Percentiles rank a stretch among this genome's conserved stretches.
phyloP scores from a whole-genome alignment of 2,329 filamentous ascomycete genomes.

The Aspergillus pseudoviridinutans region DNA sequence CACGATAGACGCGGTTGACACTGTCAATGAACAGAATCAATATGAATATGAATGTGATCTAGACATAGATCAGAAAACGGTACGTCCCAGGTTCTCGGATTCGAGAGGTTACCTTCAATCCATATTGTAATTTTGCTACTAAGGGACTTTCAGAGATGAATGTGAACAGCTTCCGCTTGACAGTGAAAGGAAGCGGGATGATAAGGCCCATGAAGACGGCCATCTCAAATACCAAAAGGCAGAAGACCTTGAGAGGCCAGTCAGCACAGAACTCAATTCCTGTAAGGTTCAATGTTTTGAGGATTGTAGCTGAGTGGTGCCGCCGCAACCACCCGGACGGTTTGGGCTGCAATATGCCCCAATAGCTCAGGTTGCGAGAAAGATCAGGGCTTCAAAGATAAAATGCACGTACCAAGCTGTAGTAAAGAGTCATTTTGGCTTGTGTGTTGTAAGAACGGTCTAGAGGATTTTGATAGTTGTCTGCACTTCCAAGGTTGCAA shows the following conservation, averaged over 20 bases:
- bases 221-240: slow-evolving; percentile 49
- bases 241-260: slow-evolving; percentile 41
- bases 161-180: slow-evolving; percentile 83
- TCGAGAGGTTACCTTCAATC: slow-evolving; percentile 66
- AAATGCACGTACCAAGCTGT: slow-evolving; percentile 55
- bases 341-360: slow-evolving; percentile 21
- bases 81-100: not conserved
- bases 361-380: not conserved
- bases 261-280: not conserved
- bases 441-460: not conserved
- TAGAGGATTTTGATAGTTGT: not conserved
- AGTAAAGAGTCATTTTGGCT: slow-evolving; percentile 64
- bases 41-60: slow-evolving; percentile 98
- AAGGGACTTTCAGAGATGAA: slow-evolving; percentile 89
- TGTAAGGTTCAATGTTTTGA: not conserved
- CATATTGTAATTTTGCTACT: slow-evolving; percentile 93
- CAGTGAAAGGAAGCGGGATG: slow-evolving; percentile 80
- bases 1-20: slow-evolving; percentile 92
- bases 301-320: not conserved
- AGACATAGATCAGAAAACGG: slow-evolving; percentile 3
- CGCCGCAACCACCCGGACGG: slow-evolving; percentile 7
- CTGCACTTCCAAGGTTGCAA: not conserved
- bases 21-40: slow-evolving; percentile 97
- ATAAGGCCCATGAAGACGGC: slow-evolving; percentile 48
- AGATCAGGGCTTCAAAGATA: not conserved